Evolutionary conservation across 2,329 filamentous ascomycete species (phyloP), one percentile per base, ranked within the genome.

Genomic region (Penicillium sp.): DNA sequence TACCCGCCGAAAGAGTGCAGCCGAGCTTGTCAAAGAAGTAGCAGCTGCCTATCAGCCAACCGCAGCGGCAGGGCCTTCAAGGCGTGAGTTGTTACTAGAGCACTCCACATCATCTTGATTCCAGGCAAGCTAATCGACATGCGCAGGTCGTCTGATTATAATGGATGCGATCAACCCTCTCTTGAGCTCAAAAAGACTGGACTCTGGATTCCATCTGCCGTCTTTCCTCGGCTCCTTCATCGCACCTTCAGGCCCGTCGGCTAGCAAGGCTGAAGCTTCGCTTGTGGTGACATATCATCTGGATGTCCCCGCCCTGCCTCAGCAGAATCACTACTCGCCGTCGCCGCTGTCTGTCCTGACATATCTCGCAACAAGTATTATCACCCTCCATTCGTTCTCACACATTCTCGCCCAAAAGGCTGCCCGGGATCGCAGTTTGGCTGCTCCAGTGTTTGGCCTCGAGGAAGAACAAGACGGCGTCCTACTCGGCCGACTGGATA

Each of bases 321-420:
- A 73, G 12, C 64, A 69, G 35, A 66, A 69, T 50, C 58, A 71
- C 38, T 83, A 76, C 75, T 79, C 85, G 17, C 91, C 92, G 0
- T 79, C 86, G 31, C 87, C 92, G 0, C 81, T 96, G 12, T 87
- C 87, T 1, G 79, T 92, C 0, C 82, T 98, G 22, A 85, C 84
- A 48, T 96, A 96, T 76, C 87, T 97, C 59, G 91, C 93, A n/a
- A 99, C 95, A 3, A 89, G 92, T 3, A 85, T 98, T 55, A 83
- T 98, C 60, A 87, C 85, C 4, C 82, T 90, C 0, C 87, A 89
- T 41, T 90, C 87, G 14, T 83, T 97, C 41, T 79, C 86, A 7
- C 92, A 97, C 67, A 85, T 90, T 45, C 82, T 95, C 5, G 87
- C 88, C 34, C 83, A 85, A 39, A 92, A 92, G 72, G 84, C 83